Base-by-base conservation (phyloP, 768 basidiomycete genomes). In the Trametes meyenii region DNA sequence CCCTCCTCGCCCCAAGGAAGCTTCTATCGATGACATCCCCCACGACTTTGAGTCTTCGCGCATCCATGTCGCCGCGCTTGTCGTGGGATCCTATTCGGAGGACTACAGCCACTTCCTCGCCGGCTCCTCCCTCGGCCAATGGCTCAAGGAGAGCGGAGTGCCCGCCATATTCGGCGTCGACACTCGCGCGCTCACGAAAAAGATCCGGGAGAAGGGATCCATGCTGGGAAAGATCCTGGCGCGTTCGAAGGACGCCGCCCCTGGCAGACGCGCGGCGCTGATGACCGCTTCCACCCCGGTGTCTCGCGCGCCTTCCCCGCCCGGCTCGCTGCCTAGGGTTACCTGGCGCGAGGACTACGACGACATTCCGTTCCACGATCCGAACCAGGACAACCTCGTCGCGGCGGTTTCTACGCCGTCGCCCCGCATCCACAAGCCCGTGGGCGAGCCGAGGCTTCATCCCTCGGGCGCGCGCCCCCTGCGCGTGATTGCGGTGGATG, bases 131-230 rank as follows among this genome's bases (percentile, higher is more conserved):
- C 82, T 99, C 17, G 89, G 90, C 51, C 72, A 85, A 65, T 99
- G 97, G 97, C 85, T 98, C 54, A 93, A 94, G 76, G 94, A 98
- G 76, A 94, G 96, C 69, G 89, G 86, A 43, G 80, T 99, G 38
- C 96, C 96, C 6, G 97, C 96, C 66, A 86, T 99, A 55, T 97
- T 88, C 74, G 97, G 97, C 65, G 84, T 98, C 60, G 97, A 98
- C 78, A 98, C 97, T 1, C 89, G 97, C 67, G 93, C 91, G 56
- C 85, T 99, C 72, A 98, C 97, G 54, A 98, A 98, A 84, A 90
- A 85, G 71, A 91, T 99, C 67, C 85, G 97, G 66, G 92, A 96
- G 75, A 92, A 97, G 67, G 97, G 97, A 52, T 90, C 88, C 13
- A 90, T 96, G 85, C 86, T 97, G 23, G 96, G 91, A 35, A 88